Conservation (phyloP, 2,329 filamentous ascomycete genomes). For the Fusarium veterinarium region DNA sequence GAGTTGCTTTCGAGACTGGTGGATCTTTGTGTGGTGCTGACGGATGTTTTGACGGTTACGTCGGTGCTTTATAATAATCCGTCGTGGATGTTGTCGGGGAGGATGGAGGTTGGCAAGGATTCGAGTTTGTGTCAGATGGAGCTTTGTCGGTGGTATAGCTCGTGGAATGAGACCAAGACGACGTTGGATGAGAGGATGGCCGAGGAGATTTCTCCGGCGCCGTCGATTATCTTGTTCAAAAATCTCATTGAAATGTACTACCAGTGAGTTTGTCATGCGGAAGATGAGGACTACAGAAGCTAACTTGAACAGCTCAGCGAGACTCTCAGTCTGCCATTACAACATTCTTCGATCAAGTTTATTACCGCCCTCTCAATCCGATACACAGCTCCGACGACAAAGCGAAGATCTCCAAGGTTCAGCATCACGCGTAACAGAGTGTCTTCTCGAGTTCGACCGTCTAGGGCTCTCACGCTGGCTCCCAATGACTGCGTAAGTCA, state of each 20-base stretch:
- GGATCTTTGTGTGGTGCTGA: conserved; percentile 40
- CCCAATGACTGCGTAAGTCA: conserved; percentile 42
- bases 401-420: conserved; percentile 42
- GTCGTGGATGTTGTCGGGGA: conserved; percentile 30
- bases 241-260: conserved; percentile 45
- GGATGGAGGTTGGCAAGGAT: conserved; percentile 32
- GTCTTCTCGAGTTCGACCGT: conserved; percentile 34
- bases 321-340: conserved; percentile 38
- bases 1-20: conserved; percentile 39
- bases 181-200: conserved; percentile 21
- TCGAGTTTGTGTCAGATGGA: conserved; percentile 37
- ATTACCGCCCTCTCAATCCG: conserved; percentile 10
- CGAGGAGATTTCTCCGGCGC: neutral
- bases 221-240: conserved; percentile 36
- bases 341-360: conserved; percentile 38
- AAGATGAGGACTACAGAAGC: accelerated
- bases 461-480: conserved; percentile 34
- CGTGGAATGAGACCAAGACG: conserved; percentile 32
- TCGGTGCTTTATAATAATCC: conserved; percentile 40
- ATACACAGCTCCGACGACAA: conserved; percentile 18
- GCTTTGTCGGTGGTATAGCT: conserved; percentile 36
- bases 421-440: conserved; percentile 36
- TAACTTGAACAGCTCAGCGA: conserved; percentile 23
- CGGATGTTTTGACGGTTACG: conserved; percentile 38
- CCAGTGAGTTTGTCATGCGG: conserved; percentile 14